Conservation (phyloP, 2,329 filamentous ascomycete genomes). For the Talaromyces sp. region DNA sequence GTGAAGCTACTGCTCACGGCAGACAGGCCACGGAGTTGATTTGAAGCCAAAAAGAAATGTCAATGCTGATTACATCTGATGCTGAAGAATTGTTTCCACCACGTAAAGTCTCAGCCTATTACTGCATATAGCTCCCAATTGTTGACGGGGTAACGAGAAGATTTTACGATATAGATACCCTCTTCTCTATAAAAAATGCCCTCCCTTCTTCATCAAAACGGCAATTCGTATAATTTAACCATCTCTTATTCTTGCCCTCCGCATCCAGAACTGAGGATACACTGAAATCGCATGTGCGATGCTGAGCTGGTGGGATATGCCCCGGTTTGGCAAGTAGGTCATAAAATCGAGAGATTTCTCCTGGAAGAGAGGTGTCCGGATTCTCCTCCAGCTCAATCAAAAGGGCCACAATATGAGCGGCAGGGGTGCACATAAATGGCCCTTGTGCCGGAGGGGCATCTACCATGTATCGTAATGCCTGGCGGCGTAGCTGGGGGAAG, state of each 20-base stretch:
- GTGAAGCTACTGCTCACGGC: neutral
- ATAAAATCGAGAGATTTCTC: neutral
- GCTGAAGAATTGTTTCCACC: neutral
- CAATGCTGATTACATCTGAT: neutral
- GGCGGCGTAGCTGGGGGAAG: constrained; percentile 25
- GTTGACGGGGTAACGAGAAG: neutral
- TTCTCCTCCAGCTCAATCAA: neutral
- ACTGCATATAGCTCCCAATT: neutral
- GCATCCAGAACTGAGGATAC: neutral
- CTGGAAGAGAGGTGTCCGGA: neutral
- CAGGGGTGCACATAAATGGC: neutral
- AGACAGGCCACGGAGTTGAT: neutral
- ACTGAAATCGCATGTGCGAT: neutral
- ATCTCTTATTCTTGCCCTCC: neutral
- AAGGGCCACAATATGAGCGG: neutral
- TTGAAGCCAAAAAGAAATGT: neutral
- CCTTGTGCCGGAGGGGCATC: neutral
- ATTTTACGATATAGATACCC: neutral
- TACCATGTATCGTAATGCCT: constrained; percentile 17
- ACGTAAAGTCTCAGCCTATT: neutral
- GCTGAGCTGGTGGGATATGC: neutral
- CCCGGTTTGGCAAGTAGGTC: neutral
- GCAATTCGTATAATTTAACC: neutral
- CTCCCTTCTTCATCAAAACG: neutral
- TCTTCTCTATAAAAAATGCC: neutral